Evolutionary conservation across 345 rosid genomes (phyloP), one percentile per base, ranked within the genome.

Genomic region (Lepidium didymum): DNA sequence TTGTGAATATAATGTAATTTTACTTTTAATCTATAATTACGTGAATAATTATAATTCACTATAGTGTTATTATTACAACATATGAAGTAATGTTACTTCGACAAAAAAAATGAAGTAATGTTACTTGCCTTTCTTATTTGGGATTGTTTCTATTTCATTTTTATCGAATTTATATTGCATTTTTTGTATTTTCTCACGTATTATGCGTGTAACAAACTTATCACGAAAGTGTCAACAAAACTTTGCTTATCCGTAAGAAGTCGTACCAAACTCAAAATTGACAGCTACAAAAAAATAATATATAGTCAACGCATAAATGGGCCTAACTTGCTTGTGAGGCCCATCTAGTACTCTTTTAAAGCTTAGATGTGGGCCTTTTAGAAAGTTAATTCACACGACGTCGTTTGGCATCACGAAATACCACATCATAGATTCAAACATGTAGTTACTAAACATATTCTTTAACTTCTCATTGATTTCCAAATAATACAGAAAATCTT

Each of bases 401-500:
- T 11, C 62, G 33, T 37, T 18, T 11, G 11, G 11, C 0, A 54
- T 2, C 6, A 9, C 16, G 37, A 15, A 4, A 15, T 5, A 10
- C 15, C 1, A 31, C 25, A 29, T 29, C 33, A 29, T 1, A 27
- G 31, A 27, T 4, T 0, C 6, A 27, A 4, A 27, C 6, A 27
- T 27, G 2, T 27, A 27, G 31, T 27, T 27, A 4, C 31, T 27
- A 1, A 27, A 23, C 44, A 37, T 36, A 65, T 40, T 51, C 40
- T 38, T 38, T 21, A 65, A 40, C 27, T 37, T 52, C 18, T 44
- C 58, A 56, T 31, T 62, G 45, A 55, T 62, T 54, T 56, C 18
- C 76, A 38, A 40, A 72, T 56, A 7, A 47, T 46, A 69, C 34
- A 69, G 50, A 73, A 64, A 46, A 31, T 40, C 23, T 65, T 49